Percentiles rank a stretch among this genome's conserved stretches.
phyloP scores from a whole-genome alignment of 169 alveolate species.

The Plasmodium gaboni region DNA sequence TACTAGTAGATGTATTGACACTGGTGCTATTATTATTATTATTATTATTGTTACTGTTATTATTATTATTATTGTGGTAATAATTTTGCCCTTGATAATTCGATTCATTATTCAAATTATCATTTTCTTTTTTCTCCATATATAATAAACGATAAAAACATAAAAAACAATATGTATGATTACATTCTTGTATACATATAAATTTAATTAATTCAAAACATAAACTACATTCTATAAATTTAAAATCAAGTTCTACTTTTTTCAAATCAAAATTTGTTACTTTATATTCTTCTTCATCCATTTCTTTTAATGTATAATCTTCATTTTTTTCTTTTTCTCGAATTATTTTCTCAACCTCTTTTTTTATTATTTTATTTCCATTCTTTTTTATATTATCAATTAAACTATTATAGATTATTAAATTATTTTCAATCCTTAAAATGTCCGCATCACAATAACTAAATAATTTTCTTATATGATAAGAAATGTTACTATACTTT shows the following conservation, averaged over 20 bases:
- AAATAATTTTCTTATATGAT: constrained; percentile 65
- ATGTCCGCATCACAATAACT: constrained; percentile 76
- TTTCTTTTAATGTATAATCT: constrained; percentile 35
- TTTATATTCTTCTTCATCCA: constrained; percentile 47
- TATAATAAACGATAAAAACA: constrained; percentile 71
- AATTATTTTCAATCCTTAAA: constrained; percentile 57
- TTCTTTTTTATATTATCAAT: constrained; percentile 73
- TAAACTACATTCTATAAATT: constrained; percentile 73
- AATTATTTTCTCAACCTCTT: constrained; percentile 71
- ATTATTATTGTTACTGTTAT: neutral
- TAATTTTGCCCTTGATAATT: neutral
- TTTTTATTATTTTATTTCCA: constrained; percentile 69
- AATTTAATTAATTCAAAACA: constrained; percentile 72
- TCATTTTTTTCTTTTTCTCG: constrained; percentile 59
- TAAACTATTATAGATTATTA: constrained; percentile 68
- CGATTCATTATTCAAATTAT: constrained; percentile 7
- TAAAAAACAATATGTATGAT: constrained; percentile 69
- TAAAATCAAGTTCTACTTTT: constrained; percentile 67
- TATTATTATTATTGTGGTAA: neutral
- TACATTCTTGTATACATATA: constrained; percentile 75
- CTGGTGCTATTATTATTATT: neutral
- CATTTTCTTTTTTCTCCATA: constrained; percentile 68
- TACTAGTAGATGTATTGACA: neutral
- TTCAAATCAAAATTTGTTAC: constrained; percentile 49
- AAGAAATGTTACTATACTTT: constrained; percentile 42